Base-by-base conservation (phyloP, 78 protist species). In the Dictyostelium intermedium region DNA sequence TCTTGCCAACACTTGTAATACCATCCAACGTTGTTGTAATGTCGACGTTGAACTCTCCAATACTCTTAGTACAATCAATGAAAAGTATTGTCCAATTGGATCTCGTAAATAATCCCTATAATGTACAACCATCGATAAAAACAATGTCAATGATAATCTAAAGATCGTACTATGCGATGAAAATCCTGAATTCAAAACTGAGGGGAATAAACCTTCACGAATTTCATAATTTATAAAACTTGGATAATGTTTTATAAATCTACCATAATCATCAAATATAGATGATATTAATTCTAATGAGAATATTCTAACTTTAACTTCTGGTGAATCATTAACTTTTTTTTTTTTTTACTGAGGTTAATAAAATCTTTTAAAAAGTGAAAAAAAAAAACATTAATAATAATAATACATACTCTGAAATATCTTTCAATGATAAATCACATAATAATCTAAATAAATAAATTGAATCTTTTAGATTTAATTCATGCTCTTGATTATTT, bases 71-170 rank as follows among this genome's bases (percentile, higher is more conserved):
- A 98, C 93, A 66, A 98, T 79, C 77, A 95, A 93, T 11, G 94
- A 50, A 96, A 97, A 98, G 95, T 98, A 97, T 18, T 98, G 98
- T 2, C 98, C 99, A 18, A 98, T 85, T 82, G 97, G 98, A 32
- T 97, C 92, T 83, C 95, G 98, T 78, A 98, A 97, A 81, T 95
- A 91, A 14, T 34, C 86, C 95, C 97, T 95, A 92, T 96, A 98
- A 73, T 82, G 80, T 1, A 79, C 30, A 5, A 97, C 78, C 32
- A 97, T 45, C 1, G 81, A 63, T 39, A 92, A 47, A 91, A 98
- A 98, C 37, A 98, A 85, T 53, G 91, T 50, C 78, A 98, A 92
- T 9, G 98, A 82, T 30, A 96, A 43, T 66, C 87, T 95, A 50
- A 96, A 96, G 9, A 96, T 77, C 1, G 91, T 77, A 70, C 72